These are phyloP conservation scores for Sphagnum tenellum DNA, from an alignment of 225 moss, liverwort and hornwort species.

Conservation along the genomic window DNA sequence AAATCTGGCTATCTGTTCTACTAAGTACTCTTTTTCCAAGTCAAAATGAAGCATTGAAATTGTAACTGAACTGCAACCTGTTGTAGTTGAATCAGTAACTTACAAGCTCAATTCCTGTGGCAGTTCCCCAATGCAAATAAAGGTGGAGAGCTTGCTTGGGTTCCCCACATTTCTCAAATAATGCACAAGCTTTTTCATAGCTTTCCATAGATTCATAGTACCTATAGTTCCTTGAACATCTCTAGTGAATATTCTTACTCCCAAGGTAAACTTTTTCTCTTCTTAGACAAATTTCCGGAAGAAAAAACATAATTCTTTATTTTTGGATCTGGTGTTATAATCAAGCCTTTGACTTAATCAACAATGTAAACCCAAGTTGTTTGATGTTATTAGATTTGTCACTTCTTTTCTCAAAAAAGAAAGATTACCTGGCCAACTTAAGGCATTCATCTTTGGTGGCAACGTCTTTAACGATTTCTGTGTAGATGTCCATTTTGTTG, in stretches of 20 bases:
- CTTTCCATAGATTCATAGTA: slow-evolving; percentile 63
- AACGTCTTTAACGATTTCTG: slow-evolving; percentile 48
- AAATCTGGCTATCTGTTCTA: too few relatives aligned
- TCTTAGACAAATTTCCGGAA: too few relatives aligned
- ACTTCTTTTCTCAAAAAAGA: neutral
- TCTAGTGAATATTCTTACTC: too few relatives aligned
- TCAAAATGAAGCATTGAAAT: too few relatives aligned
- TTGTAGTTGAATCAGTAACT: too few relatives aligned
- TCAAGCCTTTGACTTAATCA: too few relatives aligned
- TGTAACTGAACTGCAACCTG: too few relatives aligned
- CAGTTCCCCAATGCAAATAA: slow-evolving; percentile 41
- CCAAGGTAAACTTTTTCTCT: too few relatives aligned
- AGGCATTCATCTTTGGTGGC: slow-evolving; percentile 54
- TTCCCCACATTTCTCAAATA: slow-evolving; percentile 56
- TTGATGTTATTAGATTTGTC: neutral
- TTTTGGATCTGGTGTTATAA: too few relatives aligned
- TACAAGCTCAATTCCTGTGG: slow-evolving; percentile 62
- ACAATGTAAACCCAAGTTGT: too few relatives aligned
- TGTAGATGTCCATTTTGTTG: slow-evolving; percentile 69
- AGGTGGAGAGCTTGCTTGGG: slow-evolving; percentile 44
- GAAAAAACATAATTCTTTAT: too few relatives aligned
- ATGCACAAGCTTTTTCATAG: slow-evolving; percentile 41
- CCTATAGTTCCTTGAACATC: slow-evolving; percentile 8
- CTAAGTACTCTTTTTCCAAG: too few relatives aligned
- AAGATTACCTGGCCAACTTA: slow-evolving; percentile 44